phyloP scores from a whole-genome alignment of 1,284 basidiomycete genomes.

The Gomphus bonarii region DNA sequence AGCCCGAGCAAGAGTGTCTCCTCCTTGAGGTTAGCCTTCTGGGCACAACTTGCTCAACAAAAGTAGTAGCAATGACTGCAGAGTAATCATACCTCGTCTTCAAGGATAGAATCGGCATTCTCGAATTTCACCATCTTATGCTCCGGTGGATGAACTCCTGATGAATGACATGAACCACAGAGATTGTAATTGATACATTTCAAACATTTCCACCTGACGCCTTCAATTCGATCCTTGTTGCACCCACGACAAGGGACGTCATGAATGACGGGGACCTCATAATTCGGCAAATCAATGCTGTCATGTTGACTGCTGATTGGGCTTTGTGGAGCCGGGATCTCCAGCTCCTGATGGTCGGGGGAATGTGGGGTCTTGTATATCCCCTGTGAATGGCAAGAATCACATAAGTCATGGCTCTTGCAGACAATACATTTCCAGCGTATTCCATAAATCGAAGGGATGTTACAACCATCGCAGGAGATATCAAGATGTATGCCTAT shows the following conservation, averaged over 20 bases:
- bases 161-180: not conserved
- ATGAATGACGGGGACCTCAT: not conserved
- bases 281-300: not conserved
- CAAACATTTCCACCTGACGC: not conserved
- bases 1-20: slow-evolving; percentile 14
- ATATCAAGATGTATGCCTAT: not conserved
- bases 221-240: not conserved
- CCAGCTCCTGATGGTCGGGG: slow-evolving; percentile 8
- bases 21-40: slow-evolving; percentile 1
- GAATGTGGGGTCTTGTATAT: not conserved
- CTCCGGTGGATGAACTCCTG: not conserved
- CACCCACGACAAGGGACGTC: not conserved
- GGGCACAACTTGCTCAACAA: no score
- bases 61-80: not conserved
- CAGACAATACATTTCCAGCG: slow-evolving; percentile 14
- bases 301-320: not conserved
- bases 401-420: slow-evolving; percentile 14
- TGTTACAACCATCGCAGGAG: not conserved
- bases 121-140: not conserved
- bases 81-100: not conserved
- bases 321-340: not conserved
- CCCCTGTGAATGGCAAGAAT: slow-evolving; percentile 12
- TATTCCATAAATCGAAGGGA: slow-evolving; percentile 9
- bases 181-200: not conserved
- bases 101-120: not conserved